phyloP scores from a whole-genome alignment of 2,329 filamentous ascomycete species.

The Fusarium cicatricum region DNA sequence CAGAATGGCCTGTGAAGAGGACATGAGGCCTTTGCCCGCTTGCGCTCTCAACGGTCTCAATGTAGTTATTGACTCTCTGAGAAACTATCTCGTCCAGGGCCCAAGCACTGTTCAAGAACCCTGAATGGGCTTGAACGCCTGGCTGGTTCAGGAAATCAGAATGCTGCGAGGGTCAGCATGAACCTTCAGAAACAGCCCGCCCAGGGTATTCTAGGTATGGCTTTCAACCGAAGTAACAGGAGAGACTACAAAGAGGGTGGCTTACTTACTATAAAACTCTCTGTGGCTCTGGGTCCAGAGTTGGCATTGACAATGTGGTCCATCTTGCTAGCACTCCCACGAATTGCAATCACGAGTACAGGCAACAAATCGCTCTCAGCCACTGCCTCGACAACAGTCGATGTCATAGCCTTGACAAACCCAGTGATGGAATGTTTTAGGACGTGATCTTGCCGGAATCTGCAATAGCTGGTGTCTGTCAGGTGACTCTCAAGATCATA shows the following conservation, averaged over 20 bases:
- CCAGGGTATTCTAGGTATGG: not conserved
- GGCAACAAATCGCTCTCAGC: slow-evolving; percentile 12
- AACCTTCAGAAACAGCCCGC: too few species aligned
- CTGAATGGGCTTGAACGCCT: slow-evolving; percentile 26
- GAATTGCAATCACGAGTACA: slow-evolving; percentile 30
- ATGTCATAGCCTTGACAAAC: slow-evolving; percentile 28
- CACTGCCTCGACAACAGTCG: slow-evolving; percentile 18
- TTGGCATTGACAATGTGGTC: slow-evolving; percentile 37
- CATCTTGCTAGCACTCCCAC: slow-evolving; percentile 36
- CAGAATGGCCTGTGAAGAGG: slow-evolving; percentile 37
- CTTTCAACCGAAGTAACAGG: not conserved
- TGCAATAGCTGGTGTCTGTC: slow-evolving; percentile 18
- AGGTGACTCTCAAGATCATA: slow-evolving; percentile 19
- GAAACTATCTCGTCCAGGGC: slow-evolving; percentile 17
- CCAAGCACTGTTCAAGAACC: slow-evolving; percentile 30
- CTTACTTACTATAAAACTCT: slow-evolving; percentile 30
- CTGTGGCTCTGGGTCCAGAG: slow-evolving; percentile 4
- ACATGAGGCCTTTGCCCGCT: slow-evolving; percentile 18
- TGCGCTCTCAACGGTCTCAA: not conserved
- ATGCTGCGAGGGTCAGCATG: slow-evolving; percentile 1
- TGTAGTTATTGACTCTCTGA: slow-evolving; percentile 8
- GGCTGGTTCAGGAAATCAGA: not conserved
- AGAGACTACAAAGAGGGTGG: not conserved
- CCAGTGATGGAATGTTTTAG: slow-evolving; percentile 16
- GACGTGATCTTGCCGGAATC: slow-evolving; percentile 14